These are phyloP conservation scores for Gentiana macrophylla DNA, from an alignment of 257 asterid species.

Conservation along the genomic window DNA sequence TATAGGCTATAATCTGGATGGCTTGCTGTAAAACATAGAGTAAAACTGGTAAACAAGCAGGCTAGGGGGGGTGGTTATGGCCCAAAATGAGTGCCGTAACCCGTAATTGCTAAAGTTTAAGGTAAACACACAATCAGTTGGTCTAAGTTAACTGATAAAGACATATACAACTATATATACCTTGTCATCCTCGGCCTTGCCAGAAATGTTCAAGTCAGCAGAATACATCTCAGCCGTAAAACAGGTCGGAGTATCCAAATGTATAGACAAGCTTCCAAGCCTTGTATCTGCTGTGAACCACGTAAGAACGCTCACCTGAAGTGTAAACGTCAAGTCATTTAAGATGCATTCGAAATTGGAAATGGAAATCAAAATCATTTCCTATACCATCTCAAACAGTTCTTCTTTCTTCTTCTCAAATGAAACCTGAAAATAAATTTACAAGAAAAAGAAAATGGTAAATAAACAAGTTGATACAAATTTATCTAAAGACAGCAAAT, in stretches of 20 bases:
- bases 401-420: constrained; percentile 98
- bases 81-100: too few relatives aligned
- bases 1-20: too few relatives aligned
- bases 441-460: not conserved
- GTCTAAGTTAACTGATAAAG: too few relatives aligned
- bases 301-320: constrained; percentile 90
- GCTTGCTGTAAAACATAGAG: too few relatives aligned
- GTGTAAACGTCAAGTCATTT: not conserved
- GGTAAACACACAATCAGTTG: too few relatives aligned
- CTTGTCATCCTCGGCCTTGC: constrained; percentile 96
- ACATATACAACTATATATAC: constrained; percentile 16
- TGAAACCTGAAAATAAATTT: constrained; percentile 34
- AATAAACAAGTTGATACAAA: not conserved
- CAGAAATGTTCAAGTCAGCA: constrained; percentile 63
- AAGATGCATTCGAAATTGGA: too few relatives aligned
- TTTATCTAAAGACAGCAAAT: too few relatives aligned
- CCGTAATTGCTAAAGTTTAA: too few relatives aligned
- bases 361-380: not conserved
- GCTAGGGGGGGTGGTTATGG: too few relatives aligned
- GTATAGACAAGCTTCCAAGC: constrained; percentile 82
- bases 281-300: constrained; percentile 91
- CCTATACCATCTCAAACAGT: constrained; percentile 85
- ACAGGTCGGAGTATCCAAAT: constrained; percentile 84
- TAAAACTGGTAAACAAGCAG: too few relatives aligned
- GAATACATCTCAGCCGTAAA: constrained; percentile 96